These are phyloP conservation scores for Spizellomyces punctatus DNA, from an alignment of 192 early-diverging fungal species.

Conservation along the genomic window DNA sequence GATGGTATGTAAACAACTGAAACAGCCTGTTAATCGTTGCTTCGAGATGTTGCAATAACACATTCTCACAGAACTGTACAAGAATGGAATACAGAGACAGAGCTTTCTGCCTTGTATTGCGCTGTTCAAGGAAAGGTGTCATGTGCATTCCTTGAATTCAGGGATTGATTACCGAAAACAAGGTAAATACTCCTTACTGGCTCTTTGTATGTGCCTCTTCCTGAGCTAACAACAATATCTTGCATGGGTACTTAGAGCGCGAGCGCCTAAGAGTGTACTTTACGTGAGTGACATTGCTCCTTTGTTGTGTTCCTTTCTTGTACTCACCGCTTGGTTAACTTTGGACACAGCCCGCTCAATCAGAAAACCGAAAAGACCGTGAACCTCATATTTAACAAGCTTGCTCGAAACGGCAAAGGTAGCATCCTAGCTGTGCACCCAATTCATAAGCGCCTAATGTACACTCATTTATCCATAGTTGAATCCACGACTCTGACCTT, in stretches of 20 bases:
- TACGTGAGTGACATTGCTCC: background rate
- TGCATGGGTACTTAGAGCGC: constrained; percentile 1
- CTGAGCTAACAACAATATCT: background rate
- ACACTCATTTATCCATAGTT: constrained; percentile 6
- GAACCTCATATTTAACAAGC: constrained; percentile 47
- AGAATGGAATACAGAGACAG: constrained; percentile 93
- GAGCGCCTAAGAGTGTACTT: constrained; percentile 22
- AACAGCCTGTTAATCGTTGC: constrained; percentile 54
- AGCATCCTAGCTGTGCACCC: background rate
- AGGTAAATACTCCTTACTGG: constrained; percentile 31
- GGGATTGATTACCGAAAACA: constrained; percentile 89
- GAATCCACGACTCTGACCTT: constrained; percentile 62
- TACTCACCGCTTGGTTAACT: background rate
- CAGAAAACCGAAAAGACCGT: constrained; percentile 48
- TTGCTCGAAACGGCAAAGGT: constrained; percentile 34
- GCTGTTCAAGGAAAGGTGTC: constrained; percentile 77
- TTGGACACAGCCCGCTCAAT: constrained; percentile 71
- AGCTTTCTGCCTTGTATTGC: constrained; percentile 93
- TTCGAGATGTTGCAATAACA: background rate
- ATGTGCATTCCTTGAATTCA: constrained; percentile 81
- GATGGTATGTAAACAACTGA: constrained; percentile 48
- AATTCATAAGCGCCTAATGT: background rate
- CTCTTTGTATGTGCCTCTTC: too few relatives aligned
- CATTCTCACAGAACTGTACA: constrained; percentile 67
- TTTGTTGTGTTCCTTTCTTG: background rate